phyloP scores from a whole-genome alignment of 2,329 filamentous ascomycete species.

The Ilyonectria robusta region DNA sequence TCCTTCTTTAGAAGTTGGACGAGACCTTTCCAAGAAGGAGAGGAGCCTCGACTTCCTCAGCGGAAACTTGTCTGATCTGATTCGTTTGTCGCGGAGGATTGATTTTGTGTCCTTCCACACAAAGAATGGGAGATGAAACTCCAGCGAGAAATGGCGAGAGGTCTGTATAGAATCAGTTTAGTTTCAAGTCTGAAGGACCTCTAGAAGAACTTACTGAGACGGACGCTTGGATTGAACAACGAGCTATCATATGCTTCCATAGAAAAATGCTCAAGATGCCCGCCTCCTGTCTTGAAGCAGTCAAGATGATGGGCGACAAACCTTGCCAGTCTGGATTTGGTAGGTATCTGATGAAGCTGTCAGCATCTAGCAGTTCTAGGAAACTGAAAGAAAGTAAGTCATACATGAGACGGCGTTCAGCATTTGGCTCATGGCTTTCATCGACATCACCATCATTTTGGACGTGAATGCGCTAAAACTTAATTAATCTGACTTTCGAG shows the following conservation, averaged over 20 bases:
- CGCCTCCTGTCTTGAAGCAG: slow-evolving; percentile 2
- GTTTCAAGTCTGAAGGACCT: not conserved
- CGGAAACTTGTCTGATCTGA: slow-evolving; percentile 3
- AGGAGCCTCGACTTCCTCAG: not conserved
- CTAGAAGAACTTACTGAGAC: not conserved
- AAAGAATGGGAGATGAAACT: slow-evolving; percentile 17
- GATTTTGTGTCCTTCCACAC: not conserved
- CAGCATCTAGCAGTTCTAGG: not conserved
- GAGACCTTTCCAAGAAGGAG: not conserved
- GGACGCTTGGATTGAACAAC: not conserved
- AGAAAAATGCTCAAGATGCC: not conserved
- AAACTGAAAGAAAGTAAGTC: not conserved
- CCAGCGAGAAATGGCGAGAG: not conserved
- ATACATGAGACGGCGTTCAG: slow-evolving; percentile 10
- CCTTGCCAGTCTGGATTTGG: slow-evolving; percentile 5
- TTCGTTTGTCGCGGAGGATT: not conserved
- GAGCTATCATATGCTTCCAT: slow-evolving; percentile 2
- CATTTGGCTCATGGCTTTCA: not conserved
- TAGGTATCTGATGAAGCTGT: not conserved
- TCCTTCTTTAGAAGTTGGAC: not conserved
- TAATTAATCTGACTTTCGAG: too few relatives aligned
- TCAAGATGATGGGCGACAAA: slow-evolving; percentile 5
- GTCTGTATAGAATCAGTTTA: not conserved
- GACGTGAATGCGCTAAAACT: not conserved
- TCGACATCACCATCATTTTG: not conserved